phyloP scores from a whole-genome alignment of 1,284 basidiomycete species.

The Sporisorium scitamineum region DNA sequence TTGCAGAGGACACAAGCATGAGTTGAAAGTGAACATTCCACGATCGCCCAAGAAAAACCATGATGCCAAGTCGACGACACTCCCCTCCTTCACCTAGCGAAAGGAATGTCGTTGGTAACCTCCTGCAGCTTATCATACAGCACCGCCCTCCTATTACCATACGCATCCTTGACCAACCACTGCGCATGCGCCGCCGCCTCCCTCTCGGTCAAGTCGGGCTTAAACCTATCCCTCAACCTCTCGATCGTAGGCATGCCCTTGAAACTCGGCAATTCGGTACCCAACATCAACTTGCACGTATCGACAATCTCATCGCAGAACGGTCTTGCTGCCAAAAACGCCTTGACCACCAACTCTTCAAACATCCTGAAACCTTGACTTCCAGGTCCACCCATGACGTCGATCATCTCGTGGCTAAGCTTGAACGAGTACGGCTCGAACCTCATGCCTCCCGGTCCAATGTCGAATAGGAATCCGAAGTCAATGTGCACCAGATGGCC shows the following conservation, averaged over 20 bases:
- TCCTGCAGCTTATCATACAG: constrained; percentile 81
- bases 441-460: constrained; percentile 73
- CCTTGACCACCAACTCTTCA: constrained; percentile 92
- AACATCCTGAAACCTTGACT: constrained; percentile 94
- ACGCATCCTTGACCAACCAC: constrained; percentile 87
- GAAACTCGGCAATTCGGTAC: constrained; percentile 93
- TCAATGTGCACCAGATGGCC: constrained; percentile 97
- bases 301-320: constrained; percentile 89
- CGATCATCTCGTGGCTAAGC: constrained; percentile 96
- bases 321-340: constrained; percentile 92
- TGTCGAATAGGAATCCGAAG: constrained; percentile 98
- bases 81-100: constrained; percentile 10
- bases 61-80: neutral
- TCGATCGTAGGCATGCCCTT: constrained; percentile 88
- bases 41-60: neutral
- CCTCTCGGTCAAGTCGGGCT: constrained; percentile 82
- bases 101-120: constrained; percentile 64
- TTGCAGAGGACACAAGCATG: no score
- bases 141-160: constrained; percentile 90
- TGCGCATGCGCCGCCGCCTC: constrained; percentile 92
- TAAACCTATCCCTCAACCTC: constrained; percentile 87
- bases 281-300: constrained; percentile 92
- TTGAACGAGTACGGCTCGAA: constrained; percentile 83
- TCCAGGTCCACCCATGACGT: constrained; percentile 93
- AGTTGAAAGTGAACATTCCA: neutral